Base-by-base conservation (phyloP, 495 filamentous ascomycete species). In the Tuber aestivum region DNA sequence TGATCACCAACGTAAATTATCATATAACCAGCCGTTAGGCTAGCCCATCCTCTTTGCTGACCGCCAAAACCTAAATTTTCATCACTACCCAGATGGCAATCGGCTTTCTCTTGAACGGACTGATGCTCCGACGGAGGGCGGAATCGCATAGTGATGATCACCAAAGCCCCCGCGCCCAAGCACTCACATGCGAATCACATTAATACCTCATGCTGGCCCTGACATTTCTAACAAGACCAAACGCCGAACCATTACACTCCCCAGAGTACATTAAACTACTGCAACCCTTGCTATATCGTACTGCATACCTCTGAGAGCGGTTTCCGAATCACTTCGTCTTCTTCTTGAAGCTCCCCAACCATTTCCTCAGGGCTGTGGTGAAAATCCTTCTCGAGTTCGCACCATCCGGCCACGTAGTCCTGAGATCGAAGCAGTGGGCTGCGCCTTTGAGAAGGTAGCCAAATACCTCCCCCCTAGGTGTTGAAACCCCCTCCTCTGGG, bases 281-380 rank as follows among this genome's bases (percentile, higher is more conserved):
- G 38, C 38, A 35, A 35, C 3, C 56, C 56, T 35, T 35, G 12
- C 20, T 65, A 8, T 65, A 65, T 65, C 56, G n/a, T n/a, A n/a
- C n/a, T n/a, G n/a, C n/a, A 35, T 32, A 35, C 56, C 56, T 18
- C 32, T 1, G 10, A 65, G 35, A 18, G 14, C 56, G 35, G 20
- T 14, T 7, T 2, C 56, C 14, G 56, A 71, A 69, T 41, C 27
- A 70, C n/a, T 61, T 18, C 21, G 69, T 71, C 27, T 69, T 37
- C 35, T 37, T n/a, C 16, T 78, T 75, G 27, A 78, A 74, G 85
- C 84, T 71, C 79, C 89, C 40, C 89, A 87, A 37, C 89, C 88
- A 77, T 86, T 87, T 74, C 87, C 87, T 69, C 89, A 87, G 76
- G 85, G 85, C 83, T 86, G 88, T 74, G 85, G 91, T 41, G 95